Base-by-base conservation (phyloP, 2,329 filamentous ascomycete genomes). In the Aspergillus ochraceus region DNA sequence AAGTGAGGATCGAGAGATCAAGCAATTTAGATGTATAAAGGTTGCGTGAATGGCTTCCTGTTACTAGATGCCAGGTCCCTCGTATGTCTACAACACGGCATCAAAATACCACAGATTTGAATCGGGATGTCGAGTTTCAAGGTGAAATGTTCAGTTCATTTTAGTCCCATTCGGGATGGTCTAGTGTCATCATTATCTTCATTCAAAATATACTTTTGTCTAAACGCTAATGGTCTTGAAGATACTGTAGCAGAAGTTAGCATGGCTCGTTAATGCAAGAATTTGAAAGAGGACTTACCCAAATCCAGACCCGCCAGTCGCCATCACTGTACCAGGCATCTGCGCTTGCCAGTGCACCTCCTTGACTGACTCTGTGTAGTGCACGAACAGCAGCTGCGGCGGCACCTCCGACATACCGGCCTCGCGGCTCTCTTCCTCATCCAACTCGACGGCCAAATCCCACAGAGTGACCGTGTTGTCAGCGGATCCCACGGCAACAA, bases 261-360 rank as follows among this genome's bases (percentile, higher is more conserved):
- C 54, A 62, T 52, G 49, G 11, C n/a, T 8, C 12, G 10, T 11
- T 4, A 6, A 9, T 17, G 14, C 22, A 10, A 8, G n/a, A n/a
- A n/a, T n/a, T n/a, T n/a, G n/a, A n/a, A n/a, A 26, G 22, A 56
- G 52, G 24, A 78, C 82, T 68, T 77, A 84, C 82, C 85, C 84
- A 77, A 99, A 97, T 54, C 88, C 87, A 77, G 88, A 88, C 71
- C 92, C 90, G 10, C 95, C 95, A 0, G 95, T 99, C 2, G 92
- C 92, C 78, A 98, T 88, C 62, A 98, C 79, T 36, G 88, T 88
- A 30, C 95, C 95, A 0, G 92, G 90, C 74, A 98, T 97, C 80
- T 99, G 95, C 36, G 90, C 90, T 79, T 98, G 94, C 94, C 95
- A 99, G 79, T 99, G 95, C 42, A 93, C 80, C 79, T 99, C 95